A percentile compares a stretch with the other conserved stretches of the same genome.
Conservation (phyloP, 805 yeast genomes). For the Ogataea ganodermae region DNA sequence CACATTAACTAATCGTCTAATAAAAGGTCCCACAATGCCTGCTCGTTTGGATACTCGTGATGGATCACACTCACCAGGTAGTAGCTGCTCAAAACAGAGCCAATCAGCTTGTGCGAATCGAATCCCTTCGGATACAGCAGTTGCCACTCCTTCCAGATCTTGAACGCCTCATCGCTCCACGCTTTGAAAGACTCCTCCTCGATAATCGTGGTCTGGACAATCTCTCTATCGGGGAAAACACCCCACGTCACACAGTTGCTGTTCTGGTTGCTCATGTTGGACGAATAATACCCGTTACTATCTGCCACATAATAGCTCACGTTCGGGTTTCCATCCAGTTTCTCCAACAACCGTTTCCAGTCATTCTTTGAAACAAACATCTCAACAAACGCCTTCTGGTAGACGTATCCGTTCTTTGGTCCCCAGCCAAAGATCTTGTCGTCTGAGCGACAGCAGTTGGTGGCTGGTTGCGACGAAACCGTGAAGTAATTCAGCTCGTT, state of each 20-base stretch:
- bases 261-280: conserved; percentile 56
- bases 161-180: conserved; percentile 95
- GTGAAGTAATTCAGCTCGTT: conserved; percentile 80
- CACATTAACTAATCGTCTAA: conserved; percentile 27
- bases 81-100: conserved; percentile 59
- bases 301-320: conserved; percentile 80
- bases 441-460: conserved; percentile 72
- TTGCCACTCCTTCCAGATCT: conserved; percentile 92
- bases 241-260: conserved; percentile 98
- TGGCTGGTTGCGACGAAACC: conserved; percentile 94
- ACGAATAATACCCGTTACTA: conserved; percentile 53
- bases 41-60: conserved; percentile 75
- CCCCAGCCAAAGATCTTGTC: conserved; percentile 98
- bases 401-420: conserved; percentile 82
- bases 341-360: conserved; percentile 65
- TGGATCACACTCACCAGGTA: conserved; percentile 83
- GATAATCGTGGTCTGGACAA: conserved; percentile 87
- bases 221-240: conserved; percentile 87
- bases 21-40: conserved; percentile 74
- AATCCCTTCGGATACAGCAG: conserved; percentile 65
- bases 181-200: conserved; percentile 92
- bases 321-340: conserved; percentile 47
- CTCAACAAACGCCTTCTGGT: conserved; percentile 93
- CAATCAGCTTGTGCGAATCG: conserved; percentile 61
- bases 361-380: conserved; percentile 72